Base-by-base conservation (phyloP, 495 filamentous ascomycete species). In the Penicillium longicatenatum region DNA sequence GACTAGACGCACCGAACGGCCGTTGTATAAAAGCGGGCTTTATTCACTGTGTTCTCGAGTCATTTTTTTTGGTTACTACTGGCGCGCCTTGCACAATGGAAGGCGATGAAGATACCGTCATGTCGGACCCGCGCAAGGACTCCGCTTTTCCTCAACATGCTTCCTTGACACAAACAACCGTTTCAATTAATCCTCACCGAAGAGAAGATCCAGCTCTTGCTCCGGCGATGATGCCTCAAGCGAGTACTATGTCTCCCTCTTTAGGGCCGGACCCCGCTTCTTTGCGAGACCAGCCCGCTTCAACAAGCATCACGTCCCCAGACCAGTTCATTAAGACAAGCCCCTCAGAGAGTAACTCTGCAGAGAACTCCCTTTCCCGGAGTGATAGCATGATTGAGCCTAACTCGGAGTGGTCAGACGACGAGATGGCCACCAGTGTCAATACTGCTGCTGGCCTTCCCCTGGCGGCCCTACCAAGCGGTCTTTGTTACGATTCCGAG, bases 401-500 rank as follows among this genome's bases (percentile, higher is more conserved):
- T 21, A 72, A 71, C 59, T 78, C 73, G 6, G 74, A 77, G 51
- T 78, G 73, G 71, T 74, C 75, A 35, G 73, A 74, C 19, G 71
- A 73, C 8, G 71, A 75, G 11, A 49, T 49, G 50, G 20, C 57
- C 30, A 20, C 24, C 59, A 26, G 26, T 26, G 26, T 26, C 26
- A 26, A 6, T 26, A 5, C 26, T 26, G 26, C 26, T 26, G 26
- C 26, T n/a, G 76, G 73, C 11, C 67, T 79, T 22, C 70, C 74
- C 0, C 62, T 78, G 29, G 71, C 68, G 14, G 64, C 77, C 24
- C 61, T 92, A 46, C 74, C 90, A 5, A 89, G 90, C 8, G 86
- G 95, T 35, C 81, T 89, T 43, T 94, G 91, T 61, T 98, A 97
- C 69, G 94, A 98, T 75, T 82, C 85, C 22, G 85, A 92, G 19